Evolutionary conservation across 768 basidiomycete species (phyloP).

Genomic region (Cyathus striatus): DNA sequence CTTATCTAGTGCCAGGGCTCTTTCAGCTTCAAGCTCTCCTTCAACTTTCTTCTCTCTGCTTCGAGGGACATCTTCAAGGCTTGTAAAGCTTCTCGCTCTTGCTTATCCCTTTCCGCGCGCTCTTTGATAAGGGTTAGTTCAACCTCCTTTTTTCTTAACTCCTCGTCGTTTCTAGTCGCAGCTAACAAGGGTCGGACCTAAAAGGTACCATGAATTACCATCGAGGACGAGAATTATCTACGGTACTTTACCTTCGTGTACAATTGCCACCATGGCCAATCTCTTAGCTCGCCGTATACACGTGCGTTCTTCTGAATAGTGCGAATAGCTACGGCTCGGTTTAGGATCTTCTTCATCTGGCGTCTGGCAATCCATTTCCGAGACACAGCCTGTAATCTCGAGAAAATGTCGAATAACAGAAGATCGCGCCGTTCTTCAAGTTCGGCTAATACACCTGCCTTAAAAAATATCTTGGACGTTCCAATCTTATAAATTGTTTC

Average conservation of each 20-base stretch:
- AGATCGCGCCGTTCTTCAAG: conserved; percentile 90
- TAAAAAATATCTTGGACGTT: conserved; percentile 98
- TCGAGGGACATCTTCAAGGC: conserved; percentile 79
- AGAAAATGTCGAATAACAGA: conserved; percentile 85
- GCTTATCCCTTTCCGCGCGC: conserved; percentile 80
- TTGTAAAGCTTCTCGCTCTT: conserved; percentile 75
- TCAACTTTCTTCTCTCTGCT: conserved; percentile 80
- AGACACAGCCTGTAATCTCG: conserved; percentile 79
- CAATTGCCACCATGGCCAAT: conserved; percentile 99
- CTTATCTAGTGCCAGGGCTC: conserved; percentile 75
- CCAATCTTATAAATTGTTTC: conserved; percentile 84
- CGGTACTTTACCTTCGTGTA: conserved; percentile 74
- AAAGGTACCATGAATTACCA: conserved; percentile 6
- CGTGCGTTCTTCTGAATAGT: conserved; percentile 94
- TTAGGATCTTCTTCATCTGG: conserved; percentile 91
- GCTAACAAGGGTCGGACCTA: conserved; percentile 89
- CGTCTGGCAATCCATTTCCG: conserved; percentile 83
- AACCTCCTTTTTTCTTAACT: conserved; percentile 79
- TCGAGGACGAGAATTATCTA: neutral
- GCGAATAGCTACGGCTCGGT: conserved; percentile 84
- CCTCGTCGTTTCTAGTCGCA: conserved; percentile 90
- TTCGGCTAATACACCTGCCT: conserved; percentile 94
- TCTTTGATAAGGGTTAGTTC: conserved; percentile 81
- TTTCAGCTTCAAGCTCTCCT: conserved; percentile 78
- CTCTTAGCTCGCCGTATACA: conserved; percentile 81